Base-by-base conservation (phyloP, 2,329 filamentous ascomycete species). In the Clarireedia paspali region DNA sequence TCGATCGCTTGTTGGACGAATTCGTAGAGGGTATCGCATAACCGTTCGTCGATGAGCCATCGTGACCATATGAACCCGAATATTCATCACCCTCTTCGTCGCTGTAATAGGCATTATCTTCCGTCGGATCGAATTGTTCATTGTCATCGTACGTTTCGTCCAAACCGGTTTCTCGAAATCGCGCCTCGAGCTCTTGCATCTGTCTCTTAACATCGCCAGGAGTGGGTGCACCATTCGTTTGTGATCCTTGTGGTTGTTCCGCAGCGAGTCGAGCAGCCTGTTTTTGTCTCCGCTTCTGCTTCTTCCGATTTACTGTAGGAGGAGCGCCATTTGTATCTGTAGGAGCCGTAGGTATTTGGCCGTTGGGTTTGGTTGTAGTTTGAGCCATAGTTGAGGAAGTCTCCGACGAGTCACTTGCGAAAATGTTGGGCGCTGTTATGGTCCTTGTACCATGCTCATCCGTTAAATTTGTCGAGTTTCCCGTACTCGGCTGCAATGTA, bases 241-340 rank as follows among this genome's bases (percentile, higher is more conserved):
- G 58, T 3, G 60, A 27, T 44, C 46, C 57, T 26, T 54, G 27
- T n/a, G 61, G 59, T 47, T 66, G 64, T 50, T 66, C 66, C 26
- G 68, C 66, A 52, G 67, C 66, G 27, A 66, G 62, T 57, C 68
- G 68, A 15, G 68, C 68, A 30, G 67, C 67, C 51, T 66, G 86
- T 71, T 96, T 96, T 68, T 89, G 87, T 63, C 91, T 83, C 64
- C 91, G 84, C 78, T 96, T 96, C 72, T 94, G 88, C 77, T 96
- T 97, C 78, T 96, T 96, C 69, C 89, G 84, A 73, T 96, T 96
- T 51, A 91, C 86, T 7, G 77, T 68, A 46, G 75, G 76, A 46
- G 76, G 73, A 47, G 71, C 64, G 49, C 63, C 63, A 59, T 64
- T 66, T 15, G 56, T 57, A 47, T 66, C 57, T 60, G 66, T 56